Conservation (phyloP, 1,139 yeast genomes). For the Suhomyces yuchorum region DNA sequence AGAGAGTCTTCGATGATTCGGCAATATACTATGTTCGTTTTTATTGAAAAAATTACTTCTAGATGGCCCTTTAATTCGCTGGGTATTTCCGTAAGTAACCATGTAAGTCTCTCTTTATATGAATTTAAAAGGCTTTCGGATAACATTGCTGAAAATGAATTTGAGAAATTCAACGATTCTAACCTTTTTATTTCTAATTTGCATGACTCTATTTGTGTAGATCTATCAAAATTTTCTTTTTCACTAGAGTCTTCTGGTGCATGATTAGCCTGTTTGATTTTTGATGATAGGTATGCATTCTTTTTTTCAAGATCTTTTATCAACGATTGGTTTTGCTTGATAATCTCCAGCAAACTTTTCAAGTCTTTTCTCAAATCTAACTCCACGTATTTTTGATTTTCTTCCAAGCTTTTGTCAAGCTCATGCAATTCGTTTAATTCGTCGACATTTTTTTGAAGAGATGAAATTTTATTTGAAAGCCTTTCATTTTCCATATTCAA, state of each 20-base stretch:
- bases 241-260: background rate
- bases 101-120: background rate
- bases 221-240: background rate
- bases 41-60: slow-evolving; percentile 8
- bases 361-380: slow-evolving; percentile 52
- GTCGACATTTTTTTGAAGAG: slow-evolving; percentile 44
- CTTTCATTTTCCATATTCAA: slow-evolving; percentile 57
- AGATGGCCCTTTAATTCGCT: background rate
- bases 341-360: slow-evolving; percentile 30
- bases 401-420: slow-evolving; percentile 65
- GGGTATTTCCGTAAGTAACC: background rate
- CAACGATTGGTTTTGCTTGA: slow-evolving; percentile 28
- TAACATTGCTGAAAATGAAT: slow-evolving; percentile 14
- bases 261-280: slow-evolving; percentile 7
- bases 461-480: slow-evolving; percentile 39
- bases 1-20: background rate
- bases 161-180: slow-evolving; percentile 16
- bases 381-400: slow-evolving; percentile 55
- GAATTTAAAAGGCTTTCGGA: slow-evolving; percentile 13
- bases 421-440: slow-evolving; percentile 64
- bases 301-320: slow-evolving; percentile 35
- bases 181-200: slow-evolving; percentile 21
- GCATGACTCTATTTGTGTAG: slow-evolving; percentile 20
- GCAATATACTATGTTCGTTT: slow-evolving; percentile 2
- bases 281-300: slow-evolving; percentile 30